Base-by-base conservation (phyloP, 169 alveolate genomes). In the Cystoisospora suis region DNA sequence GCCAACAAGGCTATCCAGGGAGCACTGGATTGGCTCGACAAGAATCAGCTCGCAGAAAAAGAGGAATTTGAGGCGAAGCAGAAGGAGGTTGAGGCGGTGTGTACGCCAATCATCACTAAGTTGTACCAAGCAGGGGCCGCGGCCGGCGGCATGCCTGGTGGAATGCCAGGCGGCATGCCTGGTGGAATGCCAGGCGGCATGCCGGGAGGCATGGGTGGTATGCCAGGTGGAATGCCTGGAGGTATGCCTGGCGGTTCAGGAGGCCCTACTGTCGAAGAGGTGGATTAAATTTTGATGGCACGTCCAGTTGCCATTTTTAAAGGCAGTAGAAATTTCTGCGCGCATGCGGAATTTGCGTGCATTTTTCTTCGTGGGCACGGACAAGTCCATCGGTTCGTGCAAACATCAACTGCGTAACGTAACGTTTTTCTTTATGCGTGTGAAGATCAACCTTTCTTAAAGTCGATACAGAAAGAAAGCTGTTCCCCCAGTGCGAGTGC, bases 41-140 rank as follows among this genome's bases (percentile, higher is more conserved):
- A 95, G 91, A 98, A 98, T 95, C 99, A 97, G 89, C 93, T 96
- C 79, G 99, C 99, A 81, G 98, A 97, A 91, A 96, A 96, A 93
- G 99, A 96, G 75, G 99, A 97, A 93, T 98, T 95, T 92, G 98
- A 97, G 87, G 96, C 96, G 42, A 98, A 98, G 94, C 98, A 96
- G 94, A 98, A 98, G 97, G 99, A 97, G 91, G 96, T 98, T 75
- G 99, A 98, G 95, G 95, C 96, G n/a, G 97, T 96, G 59, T 96
- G 98, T 97, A 96, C 97, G 81, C 99, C 99, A 70, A 96, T 98
- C 91, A 97, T 98, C 97, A 94, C 97, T 94, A 98, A 97, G 97
- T 89, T 97, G 47, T 97, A 97, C 95, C 97, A 96, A 92, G 97
- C 97, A 12, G 99, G 98, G 15, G 99, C 99, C 45, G 98, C 97